Evolutionary conservation across 2,329 filamentous ascomycete genomes (phyloP).

Genomic region (Domatiomyces catenatus): DNA sequence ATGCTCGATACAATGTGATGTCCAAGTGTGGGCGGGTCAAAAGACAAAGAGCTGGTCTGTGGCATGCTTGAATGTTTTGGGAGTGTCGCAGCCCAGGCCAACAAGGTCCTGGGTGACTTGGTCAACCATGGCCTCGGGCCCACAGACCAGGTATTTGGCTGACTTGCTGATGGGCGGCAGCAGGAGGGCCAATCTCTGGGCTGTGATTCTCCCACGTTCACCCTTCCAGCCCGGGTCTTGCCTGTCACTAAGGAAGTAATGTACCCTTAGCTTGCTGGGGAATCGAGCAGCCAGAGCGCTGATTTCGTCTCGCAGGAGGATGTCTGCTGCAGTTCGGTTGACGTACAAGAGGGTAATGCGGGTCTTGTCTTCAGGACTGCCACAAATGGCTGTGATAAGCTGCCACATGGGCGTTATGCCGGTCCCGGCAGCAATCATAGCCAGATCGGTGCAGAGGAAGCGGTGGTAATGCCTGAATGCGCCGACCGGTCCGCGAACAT

Average conservation of each 20-base stretch:
- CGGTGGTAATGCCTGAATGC: conserved; percentile 20
- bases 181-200: not conserved
- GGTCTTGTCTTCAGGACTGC: conserved; percentile 43
- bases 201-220: conserved; percentile 19
- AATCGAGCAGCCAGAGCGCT: conserved; percentile 38
- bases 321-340: conserved; percentile 44
- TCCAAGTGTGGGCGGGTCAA: conserved; percentile 14
- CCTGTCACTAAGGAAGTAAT: conserved; percentile 37
- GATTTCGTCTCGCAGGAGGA: conserved; percentile 41
- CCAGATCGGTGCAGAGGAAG: conserved; percentile 21
- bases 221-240: conserved; percentile 17
- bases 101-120: conserved; percentile 38
- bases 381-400: conserved; percentile 47
- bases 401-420: conserved; percentile 42
- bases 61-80: conserved; percentile 37
- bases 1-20: not conserved
- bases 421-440: conserved; percentile 28
- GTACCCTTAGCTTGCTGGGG: conserved; percentile 39
- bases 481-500: conserved; percentile 25
- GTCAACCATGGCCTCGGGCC: conserved; percentile 45
- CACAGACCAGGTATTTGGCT: conserved; percentile 43
- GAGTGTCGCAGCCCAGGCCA: conserved; percentile 36
- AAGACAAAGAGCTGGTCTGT: conserved; percentile 42
- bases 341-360: conserved; percentile 44
- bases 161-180: conserved; percentile 34